These are phyloP conservation scores for Neonectria coccinea DNA, from an alignment of 2,329 filamentous ascomycete species.

Conservation along the genomic window DNA sequence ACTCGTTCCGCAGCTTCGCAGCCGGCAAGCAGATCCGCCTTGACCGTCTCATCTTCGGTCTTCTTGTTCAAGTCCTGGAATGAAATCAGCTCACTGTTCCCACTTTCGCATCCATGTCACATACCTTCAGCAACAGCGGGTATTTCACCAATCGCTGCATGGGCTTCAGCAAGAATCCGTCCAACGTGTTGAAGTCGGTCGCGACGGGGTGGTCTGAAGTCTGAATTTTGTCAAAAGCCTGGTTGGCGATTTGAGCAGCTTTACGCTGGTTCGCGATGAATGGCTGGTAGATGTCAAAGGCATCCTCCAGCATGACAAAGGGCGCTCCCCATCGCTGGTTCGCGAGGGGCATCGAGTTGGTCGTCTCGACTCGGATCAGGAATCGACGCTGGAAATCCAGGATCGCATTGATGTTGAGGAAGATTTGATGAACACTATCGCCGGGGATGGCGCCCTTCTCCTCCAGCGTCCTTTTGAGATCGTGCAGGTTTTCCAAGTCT, in stretches of 20 bases:
- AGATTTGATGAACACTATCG: constrained; percentile 93
- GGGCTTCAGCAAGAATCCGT: constrained; percentile 93
- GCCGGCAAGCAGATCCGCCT: constrained; percentile 78
- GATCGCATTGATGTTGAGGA: constrained; percentile 94
- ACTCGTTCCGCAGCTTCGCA: constrained; percentile 86
- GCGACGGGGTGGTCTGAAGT: constrained; percentile 82
- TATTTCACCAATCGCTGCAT: constrained; percentile 98
- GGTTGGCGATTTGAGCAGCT: constrained; percentile 85
- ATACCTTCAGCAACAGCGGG: constrained; percentile 85
- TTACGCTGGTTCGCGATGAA: constrained; percentile 98
- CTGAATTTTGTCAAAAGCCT: constrained; percentile 88
- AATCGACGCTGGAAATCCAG: constrained; percentile 96
- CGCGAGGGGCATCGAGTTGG: constrained; percentile 81
- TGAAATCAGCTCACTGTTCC: constrained; percentile 41
- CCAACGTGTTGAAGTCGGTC: constrained; percentile 86
- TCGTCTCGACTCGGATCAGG: constrained; percentile 94
- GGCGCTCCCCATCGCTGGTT: constrained; percentile 95
- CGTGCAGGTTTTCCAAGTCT: constrained; percentile 92
- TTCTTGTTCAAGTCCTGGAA: constrained; percentile 87
- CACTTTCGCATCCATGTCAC: constrained; percentile 22
- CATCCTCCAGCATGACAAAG: constrained; percentile 85
- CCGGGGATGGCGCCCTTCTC: constrained; percentile 89
- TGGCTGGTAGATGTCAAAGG: constrained; percentile 92
- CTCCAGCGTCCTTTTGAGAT: constrained; percentile 89
- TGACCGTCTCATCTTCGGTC: constrained; percentile 77